Percentiles rank a stretch among this genome's conserved stretches.
phyloP scores from a whole-genome alignment of 108 stramenopile species.

The Cyclotella distinguenda region DNA sequence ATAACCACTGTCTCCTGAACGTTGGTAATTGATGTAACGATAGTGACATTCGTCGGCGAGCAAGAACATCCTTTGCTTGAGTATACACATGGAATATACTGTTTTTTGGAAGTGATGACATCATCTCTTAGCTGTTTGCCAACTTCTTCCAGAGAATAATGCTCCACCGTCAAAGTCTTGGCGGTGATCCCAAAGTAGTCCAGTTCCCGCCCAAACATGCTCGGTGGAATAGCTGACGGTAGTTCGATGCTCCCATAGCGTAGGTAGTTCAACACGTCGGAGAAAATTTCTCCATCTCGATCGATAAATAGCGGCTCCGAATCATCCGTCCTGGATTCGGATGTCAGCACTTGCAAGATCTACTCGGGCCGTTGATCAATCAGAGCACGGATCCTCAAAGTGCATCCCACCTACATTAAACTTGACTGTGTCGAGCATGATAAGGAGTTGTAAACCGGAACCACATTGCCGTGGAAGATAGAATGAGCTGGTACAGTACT shows the following conservation, averaged over 20 bases:
- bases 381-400: constrained; percentile 35
- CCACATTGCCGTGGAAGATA: too few species aligned
- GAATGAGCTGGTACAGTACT: too few species aligned
- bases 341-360: constrained; percentile 20
- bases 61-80: too few species aligned
- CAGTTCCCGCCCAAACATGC: neutral
- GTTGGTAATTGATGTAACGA: too few species aligned
- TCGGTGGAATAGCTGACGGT: neutral
- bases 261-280: constrained; percentile 34
- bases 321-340: constrained; percentile 19
- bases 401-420: constrained; percentile 41
- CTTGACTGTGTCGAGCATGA: constrained; percentile 8
- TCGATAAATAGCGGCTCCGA: constrained; percentile 36
- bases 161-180: too few species aligned
- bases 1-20: too few species aligned
- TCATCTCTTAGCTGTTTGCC: too few species aligned
- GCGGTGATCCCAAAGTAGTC: constrained; percentile 1
- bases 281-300: constrained; percentile 34
- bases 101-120: too few species aligned
- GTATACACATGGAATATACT: too few species aligned
- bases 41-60: too few species aligned
- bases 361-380: constrained; percentile 21
- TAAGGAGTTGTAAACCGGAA: too few species aligned
- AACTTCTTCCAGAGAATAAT: too few species aligned
- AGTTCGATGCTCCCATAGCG: constrained; percentile 17